Evolutionary conservation across 2,329 filamentous ascomycete species (phyloP), one percentile per base, ranked within the genome.

Genomic region (Penicillium sp.): DNA sequence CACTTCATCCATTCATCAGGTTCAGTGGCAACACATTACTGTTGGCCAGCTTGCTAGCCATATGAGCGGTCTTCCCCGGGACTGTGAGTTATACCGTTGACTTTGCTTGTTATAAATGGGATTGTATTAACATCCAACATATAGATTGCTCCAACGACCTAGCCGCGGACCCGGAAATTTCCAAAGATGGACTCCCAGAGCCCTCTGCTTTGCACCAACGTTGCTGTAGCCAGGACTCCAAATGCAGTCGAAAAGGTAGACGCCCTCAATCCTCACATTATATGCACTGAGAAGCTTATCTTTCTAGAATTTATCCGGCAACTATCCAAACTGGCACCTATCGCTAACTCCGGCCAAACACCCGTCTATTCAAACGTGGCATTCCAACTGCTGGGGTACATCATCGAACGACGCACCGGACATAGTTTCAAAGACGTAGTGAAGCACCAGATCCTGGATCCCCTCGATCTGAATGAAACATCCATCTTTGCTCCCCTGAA

Each of bases 291-390:
- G n/a, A n/a, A n/a, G n/a, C n/a, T n/a, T n/a, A n/a, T n/a, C 24
- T 52, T 19, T 21, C 28, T 36, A 60, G 44, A 67, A 2, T 56
- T 73, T 2, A 54, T 57, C n/a, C 60, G 51, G n/a, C 46, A 68
- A 2, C 61, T 73, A 6, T 72, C 73, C 0, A 67, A 70, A 0
- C 71, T 68, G 29, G 56, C 67, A 1, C 66, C 73, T 0, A 73
- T 67, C 14, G 65, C 64, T 2, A 31, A 43, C 24, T 11, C 51
- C 23, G 56, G 56, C 10, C 16, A 11, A 16, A 76, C 74, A 0
- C 73, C 75, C 1, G 60, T 66, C 0, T 78, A 77, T 29, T 76
- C 75, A 0, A 74, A 77, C 37, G 62, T 73, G 14, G 73, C 68
- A 2, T 77, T 71, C 51, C 67, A 70, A 3, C 64, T 77, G n/a